A percentile compares a stretch with the other conserved stretches of the same genome.
Evolutionary conservation across 1,139 yeast species (phyloP).

Genomic region (Hansenula lynferdii): DNA sequence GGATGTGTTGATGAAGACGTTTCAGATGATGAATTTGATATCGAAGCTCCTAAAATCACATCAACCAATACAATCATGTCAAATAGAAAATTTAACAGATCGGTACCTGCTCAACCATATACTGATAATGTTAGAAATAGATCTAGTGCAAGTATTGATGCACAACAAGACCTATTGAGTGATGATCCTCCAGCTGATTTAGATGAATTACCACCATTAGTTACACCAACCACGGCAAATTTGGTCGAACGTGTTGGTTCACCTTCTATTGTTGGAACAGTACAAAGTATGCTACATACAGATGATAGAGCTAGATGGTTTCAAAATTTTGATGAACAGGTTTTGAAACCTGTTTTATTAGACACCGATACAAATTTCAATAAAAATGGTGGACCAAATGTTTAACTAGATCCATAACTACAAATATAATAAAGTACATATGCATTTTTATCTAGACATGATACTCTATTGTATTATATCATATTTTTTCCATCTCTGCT

Average conservation of each 20-base stretch:
- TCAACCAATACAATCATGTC: slow-evolving; percentile 20
- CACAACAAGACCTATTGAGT: slow-evolving; percentile 18
- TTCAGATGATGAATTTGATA: slow-evolving; percentile 93
- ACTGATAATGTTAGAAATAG: slow-evolving; percentile 9
- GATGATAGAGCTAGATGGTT: slow-evolving; percentile 70
- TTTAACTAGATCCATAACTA: too few relatives aligned
- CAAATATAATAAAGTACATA: not conserved
- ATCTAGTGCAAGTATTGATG: slow-evolving; percentile 11
- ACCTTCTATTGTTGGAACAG: slow-evolving; percentile 15
- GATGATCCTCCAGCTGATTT: slow-evolving; percentile 21
- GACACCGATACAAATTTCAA: slow-evolving; percentile 36
- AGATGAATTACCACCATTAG: slow-evolving; percentile 24
- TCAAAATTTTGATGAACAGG: slow-evolving; percentile 87
- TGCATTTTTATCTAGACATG: not conserved
- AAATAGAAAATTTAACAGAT: slow-evolving; percentile 29
- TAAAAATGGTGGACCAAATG: slow-evolving; percentile 5
- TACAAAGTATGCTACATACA: slow-evolving; percentile 20
- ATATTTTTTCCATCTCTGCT: slow-evolving; percentile 4
- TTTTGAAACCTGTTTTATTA: slow-evolving; percentile 89
- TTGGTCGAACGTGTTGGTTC: slow-evolving; percentile 4
- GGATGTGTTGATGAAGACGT: slow-evolving; percentile 88
- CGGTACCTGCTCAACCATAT: slow-evolving; percentile 4
- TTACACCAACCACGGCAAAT: slow-evolving; percentile 8
- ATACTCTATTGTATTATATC: not conserved
- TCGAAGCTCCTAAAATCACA: slow-evolving; percentile 60